These are phyloP conservation scores for Amanita phalloides DNA, from an alignment of 768 basidiomycete genomes.

Conservation along the genomic window DNA sequence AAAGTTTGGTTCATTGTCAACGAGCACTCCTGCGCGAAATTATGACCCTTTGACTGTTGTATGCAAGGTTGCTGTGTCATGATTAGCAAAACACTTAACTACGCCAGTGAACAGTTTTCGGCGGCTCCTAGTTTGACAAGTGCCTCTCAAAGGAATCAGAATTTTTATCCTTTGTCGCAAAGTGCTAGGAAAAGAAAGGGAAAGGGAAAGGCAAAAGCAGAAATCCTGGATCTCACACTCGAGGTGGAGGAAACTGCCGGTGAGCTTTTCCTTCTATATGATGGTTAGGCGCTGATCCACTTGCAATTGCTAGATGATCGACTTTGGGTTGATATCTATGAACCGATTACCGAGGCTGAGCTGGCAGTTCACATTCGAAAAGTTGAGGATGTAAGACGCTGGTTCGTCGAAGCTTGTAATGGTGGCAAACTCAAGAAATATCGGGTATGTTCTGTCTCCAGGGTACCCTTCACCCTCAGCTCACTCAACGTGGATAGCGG, in stretches of 20 bases:
- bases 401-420: conserved; percentile 65
- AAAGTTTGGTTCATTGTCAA: conserved; percentile 1
- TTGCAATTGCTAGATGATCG: conserved; percentile 19
- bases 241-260: background rate
- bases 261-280: background rate
- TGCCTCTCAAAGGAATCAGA: background rate
- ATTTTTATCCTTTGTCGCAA: conserved; percentile 4
- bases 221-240: background rate
- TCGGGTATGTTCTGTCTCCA: conserved; percentile 38
- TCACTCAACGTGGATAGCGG: conserved; percentile 34
- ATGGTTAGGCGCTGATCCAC: background rate
- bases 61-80: conserved; percentile 6
- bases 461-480: background rate
- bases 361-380: conserved; percentile 75
- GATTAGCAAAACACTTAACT: conserved; percentile 4
- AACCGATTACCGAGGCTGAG: conserved; percentile 52
- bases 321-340: conserved; percentile 57
- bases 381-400: conserved; percentile 65
- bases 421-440: conserved; percentile 63
- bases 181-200: conserved; percentile 13
- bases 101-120: conserved; percentile 16
- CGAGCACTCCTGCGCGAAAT: conserved; percentile 9
- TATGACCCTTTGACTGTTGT: conserved; percentile 26
- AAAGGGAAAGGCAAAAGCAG: conserved; percentile 18
- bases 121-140: conserved; percentile 1